Conservation (phyloP, 768 basidiomycete species). For the Boletus subparvulus region DNA sequence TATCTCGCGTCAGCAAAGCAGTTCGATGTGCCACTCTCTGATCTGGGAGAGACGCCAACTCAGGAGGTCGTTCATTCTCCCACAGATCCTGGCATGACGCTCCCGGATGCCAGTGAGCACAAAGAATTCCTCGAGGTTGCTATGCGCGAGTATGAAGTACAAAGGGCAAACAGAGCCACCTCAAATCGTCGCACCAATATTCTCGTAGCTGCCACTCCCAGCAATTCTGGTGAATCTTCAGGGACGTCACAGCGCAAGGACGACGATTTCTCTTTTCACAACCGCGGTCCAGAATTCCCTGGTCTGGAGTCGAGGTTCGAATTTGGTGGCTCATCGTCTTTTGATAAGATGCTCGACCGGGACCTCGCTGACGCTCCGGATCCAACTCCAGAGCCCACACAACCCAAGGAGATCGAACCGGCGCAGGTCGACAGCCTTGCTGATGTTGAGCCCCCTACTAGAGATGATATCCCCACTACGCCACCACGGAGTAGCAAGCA, state of each 20-base stretch:
- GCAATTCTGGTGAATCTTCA: slow-evolving; percentile 36
- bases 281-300: slow-evolving; percentile 9
- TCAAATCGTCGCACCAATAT: slow-evolving; percentile 21
- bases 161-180: slow-evolving; percentile 13
- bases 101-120: slow-evolving; percentile 44
- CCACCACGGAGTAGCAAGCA: slow-evolving; percentile 2
- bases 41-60: slow-evolving; percentile 42
- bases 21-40: slow-evolving; percentile 58
- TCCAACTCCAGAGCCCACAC: slow-evolving; percentile 22
- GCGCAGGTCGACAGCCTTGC: slow-evolving; percentile 1
- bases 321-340: slow-evolving; percentile 43
- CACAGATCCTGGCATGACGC: slow-evolving; percentile 49
- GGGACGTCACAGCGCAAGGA: slow-evolving; percentile 13
- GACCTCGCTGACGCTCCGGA: slow-evolving; percentile 26
- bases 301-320: slow-evolving; percentile 33
- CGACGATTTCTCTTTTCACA: slow-evolving; percentile 9
- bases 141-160: slow-evolving; percentile 28
- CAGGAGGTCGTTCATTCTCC: slow-evolving; percentile 28
- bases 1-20: slow-evolving; percentile 47
- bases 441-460: slow-evolving; percentile 2
- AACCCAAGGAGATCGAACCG: slow-evolving; percentile 6
- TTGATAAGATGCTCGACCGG: slow-evolving; percentile 39
- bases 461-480: neutral
- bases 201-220: slow-evolving; percentile 58
- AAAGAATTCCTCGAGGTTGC: slow-evolving; percentile 20